Base-by-base conservation (phyloP, 352 stramenopile species). In the Globisporangium solare region DNA sequence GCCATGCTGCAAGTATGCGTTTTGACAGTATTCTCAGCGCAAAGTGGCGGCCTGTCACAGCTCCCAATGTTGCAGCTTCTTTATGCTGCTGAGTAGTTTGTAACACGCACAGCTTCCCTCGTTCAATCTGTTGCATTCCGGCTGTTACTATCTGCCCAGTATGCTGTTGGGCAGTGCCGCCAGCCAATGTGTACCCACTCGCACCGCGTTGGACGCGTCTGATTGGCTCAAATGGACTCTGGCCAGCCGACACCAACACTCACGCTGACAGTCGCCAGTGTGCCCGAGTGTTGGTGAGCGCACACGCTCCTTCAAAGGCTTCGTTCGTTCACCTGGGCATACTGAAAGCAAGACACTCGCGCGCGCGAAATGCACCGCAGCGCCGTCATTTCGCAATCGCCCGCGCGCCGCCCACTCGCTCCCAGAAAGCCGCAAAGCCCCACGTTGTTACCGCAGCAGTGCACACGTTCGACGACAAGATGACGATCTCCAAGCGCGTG, bases 401-500 rank as follows among this genome's bases (percentile, higher is more conserved):
- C 40, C 46, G 24, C 47, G 49, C 55, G 49, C 57, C 47, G 4
- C 46, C 17, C 51, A 46, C 59, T 47, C 55, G 40, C 55, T 50
- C 32, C 37, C 37, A 58, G 45, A 20, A 32, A 58, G 47, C 20
- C 41, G 12, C 39, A 43, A 27, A 27, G 39, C 39, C 39, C 17
- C 39, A 18, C 12, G 12, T 13, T 7, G 17, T 43, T 13, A 3
- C 5, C 24, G 24, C 2, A 2, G 27, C 5, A 35, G 27, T 22
- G 21, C 22, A 51, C 21, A 35, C 46, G 1, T 15, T 32, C 46
- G 18, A 31, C 20, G 21, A 51, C 18, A 41, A 15, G 27, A 81
- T 81, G 72, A 81, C 72, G 56, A 81, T 81, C 70, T 79, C 72
- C 54, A 79, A 76, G 61, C 72, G 72, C 61, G 72, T 81, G n/a